Percentiles rank a stretch among this genome's conserved stretches.
phyloP scores from a whole-genome alignment of 345 rosid species.

The Syzygium oleosum region DNA sequence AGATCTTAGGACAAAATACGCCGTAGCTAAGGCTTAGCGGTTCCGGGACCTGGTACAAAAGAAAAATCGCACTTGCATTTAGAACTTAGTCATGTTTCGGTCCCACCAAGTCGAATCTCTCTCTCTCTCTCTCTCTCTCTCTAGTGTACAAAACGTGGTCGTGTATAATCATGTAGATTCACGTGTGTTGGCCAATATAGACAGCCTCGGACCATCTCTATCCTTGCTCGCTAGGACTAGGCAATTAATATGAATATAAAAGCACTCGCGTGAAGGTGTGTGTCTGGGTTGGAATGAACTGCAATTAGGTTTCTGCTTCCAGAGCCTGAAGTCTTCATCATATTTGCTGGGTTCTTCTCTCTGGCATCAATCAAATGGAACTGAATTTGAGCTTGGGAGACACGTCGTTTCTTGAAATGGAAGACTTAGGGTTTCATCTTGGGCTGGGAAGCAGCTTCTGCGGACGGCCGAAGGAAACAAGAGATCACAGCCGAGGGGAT shows the following conservation, averaged over 20 bases:
- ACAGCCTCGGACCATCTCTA: slow-evolving; percentile 16
- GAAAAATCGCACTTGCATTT: background rate
- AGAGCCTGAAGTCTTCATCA: background rate
- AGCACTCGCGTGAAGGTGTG: background rate
- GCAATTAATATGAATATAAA: background rate
- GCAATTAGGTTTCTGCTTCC: background rate
- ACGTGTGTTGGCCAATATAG: slow-evolving; percentile 29
- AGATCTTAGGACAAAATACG: background rate
- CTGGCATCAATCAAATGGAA: background rate
- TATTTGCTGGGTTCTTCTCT: background rate
- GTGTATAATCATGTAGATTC: slow-evolving; percentile 9
- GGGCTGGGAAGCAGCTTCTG: background rate
- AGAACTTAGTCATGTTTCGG: background rate
- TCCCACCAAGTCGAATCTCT: background rate
- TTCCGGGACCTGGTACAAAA: background rate
- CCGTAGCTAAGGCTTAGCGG: background rate
- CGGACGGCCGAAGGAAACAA: background rate
- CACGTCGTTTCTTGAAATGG: background rate
- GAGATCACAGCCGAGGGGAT: background rate
- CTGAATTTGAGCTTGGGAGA: slow-evolving; percentile 4
- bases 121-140: background rate
- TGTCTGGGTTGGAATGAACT: background rate
- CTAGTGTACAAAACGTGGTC: background rate
- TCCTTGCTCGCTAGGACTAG: background rate
- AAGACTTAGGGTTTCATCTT: slow-evolving; percentile 1